Base-by-base conservation (phyloP, 805 yeast genomes). In the Wickerhamiella lipophila region DNA sequence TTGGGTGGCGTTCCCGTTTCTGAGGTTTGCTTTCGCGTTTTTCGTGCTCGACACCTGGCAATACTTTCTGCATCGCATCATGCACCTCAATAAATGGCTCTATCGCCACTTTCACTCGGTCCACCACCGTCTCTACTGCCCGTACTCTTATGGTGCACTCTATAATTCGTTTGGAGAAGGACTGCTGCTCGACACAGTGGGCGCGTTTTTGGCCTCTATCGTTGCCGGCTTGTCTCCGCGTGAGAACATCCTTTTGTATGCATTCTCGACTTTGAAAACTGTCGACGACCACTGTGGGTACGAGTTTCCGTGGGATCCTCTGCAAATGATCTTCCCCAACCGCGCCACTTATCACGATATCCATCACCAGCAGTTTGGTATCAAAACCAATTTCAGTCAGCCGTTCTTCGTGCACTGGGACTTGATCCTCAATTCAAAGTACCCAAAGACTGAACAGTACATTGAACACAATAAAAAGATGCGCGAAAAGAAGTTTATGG, bases 221-320 rank as follows among this genome's bases (percentile, higher is more conserved):
- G 53, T 76, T 6, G 74, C 83, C 1, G 70, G 73, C 2, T 69
- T 92, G 53, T 68, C 83, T 2, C 83, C 86, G 43, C 77, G 95
- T 50, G 97, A 92, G 66, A 69, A 81, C 46, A 68, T 83, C 19
- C 55, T 82, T 11, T 68, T 92, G 49, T 92, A 72, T 66, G 78
- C 89, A 1, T 85, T 92, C 63, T 84, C 96, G 13, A 92, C 98
- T 1, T 66, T 92, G 75, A 92, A 92, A 66, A 92, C 98, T 1
- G 95, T 92, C 45, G 97, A 92, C 64, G 98, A 92, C 64, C 98
- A 92, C 67, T 92, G 97, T 65, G 98, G 98, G n/a, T 92, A 89
- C 65, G 78, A 88, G 25, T 70, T 92, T 49, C 97, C 97, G 13
- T 83, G 70, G 64, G 98, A 92, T 65, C 78, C 88, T 19, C 83